Percentiles rank a stretch among this genome's conserved stretches.
phyloP scores from a whole-genome alignment of 2,329 filamentous ascomycete genomes.

The Coniosporium tulheliwenetii region DNA sequence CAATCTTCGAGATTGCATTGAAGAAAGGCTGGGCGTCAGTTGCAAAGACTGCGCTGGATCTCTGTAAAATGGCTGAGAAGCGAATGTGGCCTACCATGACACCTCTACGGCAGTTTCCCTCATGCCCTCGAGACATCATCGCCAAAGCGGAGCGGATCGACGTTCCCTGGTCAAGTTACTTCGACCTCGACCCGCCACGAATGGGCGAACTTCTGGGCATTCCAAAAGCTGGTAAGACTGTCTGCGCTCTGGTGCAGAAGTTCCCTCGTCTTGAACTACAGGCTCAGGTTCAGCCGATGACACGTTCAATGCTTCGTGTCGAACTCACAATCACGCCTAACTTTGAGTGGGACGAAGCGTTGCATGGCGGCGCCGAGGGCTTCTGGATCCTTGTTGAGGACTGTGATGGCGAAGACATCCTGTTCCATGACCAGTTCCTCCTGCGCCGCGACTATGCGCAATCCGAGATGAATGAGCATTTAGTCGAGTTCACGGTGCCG shows the following conservation, averaged over 20 bases:
- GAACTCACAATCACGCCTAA: constrained; percentile 86
- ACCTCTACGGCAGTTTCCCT: constrained; percentile 76
- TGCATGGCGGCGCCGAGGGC: constrained; percentile 78
- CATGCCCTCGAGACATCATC: constrained; percentile 69
- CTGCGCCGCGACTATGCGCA: constrained; percentile 78
- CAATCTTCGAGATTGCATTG: constrained; percentile 92
- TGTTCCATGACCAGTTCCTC: constrained; percentile 90
- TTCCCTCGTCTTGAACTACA: constrained; percentile 88
- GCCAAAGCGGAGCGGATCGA: constrained; percentile 91
- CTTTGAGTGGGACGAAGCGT: constrained; percentile 83
- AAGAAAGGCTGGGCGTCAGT: constrained; percentile 94
- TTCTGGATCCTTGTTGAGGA: constrained; percentile 98
- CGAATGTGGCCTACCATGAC: constrained; percentile 99
- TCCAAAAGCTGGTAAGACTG: constrained; percentile 71
- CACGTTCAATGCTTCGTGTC: constrained; percentile 78
- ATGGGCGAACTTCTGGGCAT: constrained; percentile 91
- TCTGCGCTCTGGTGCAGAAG: constrained; percentile 76
- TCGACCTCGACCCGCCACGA: constrained; percentile 86
- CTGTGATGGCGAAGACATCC: constrained; percentile 87
- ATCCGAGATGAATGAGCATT: constrained; percentile 77
- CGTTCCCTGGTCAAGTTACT: constrained; percentile 84
- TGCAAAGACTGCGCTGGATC: constrained; percentile 76
- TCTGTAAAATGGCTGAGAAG: constrained; percentile 99
- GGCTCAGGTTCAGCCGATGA: constrained; percentile 88
- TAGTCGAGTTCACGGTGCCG: constrained; percentile 90